Conservation (phyloP, 257 asterid genomes). For the Thymus mandschuricus region DNA sequence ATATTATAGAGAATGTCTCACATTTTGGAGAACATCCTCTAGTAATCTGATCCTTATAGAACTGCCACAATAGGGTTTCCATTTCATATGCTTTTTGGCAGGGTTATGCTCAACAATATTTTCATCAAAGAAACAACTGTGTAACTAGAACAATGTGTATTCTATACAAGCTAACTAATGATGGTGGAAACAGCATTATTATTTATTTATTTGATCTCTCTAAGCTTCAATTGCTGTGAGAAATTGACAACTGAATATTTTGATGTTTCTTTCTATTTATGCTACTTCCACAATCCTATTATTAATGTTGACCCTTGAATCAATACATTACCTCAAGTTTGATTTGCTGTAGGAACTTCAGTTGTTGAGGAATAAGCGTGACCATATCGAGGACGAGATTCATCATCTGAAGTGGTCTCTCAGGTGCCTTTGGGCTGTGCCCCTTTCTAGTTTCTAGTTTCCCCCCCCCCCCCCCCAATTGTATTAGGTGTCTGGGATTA, state of each 20-base stretch:
- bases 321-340: conserved; percentile 16
- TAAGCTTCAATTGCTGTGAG: conserved; percentile 16
- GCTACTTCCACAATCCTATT: conserved; percentile 13
- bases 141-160: conserved; percentile 1
- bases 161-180: conserved; percentile 3
- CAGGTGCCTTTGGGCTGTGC: conserved; percentile 47
- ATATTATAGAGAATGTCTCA: conserved; percentile 7
- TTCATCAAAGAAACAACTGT: not conserved
- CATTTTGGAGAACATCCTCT: conserved; percentile 19
- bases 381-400: conserved; percentile 78
- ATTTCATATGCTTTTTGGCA: not conserved
- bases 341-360: conserved; percentile 71
- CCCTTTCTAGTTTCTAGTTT: not conserved
- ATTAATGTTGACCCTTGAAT: conserved; percentile 7
- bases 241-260: conserved; percentile 15
- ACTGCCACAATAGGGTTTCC: not conserved
- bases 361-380: conserved; percentile 74
- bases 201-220: conserved; percentile 9
- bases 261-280: conserved; percentile 22
- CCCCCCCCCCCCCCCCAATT: conserved; percentile 3
- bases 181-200: not conserved
- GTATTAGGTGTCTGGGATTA: conserved; percentile 13
- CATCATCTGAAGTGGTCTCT: conserved; percentile 88
- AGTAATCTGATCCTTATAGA: not conserved
- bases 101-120: not conserved